Evolutionary conservation across 257 asterid genomes (phyloP).

Genomic region (Verbascum thapsus): DNA sequence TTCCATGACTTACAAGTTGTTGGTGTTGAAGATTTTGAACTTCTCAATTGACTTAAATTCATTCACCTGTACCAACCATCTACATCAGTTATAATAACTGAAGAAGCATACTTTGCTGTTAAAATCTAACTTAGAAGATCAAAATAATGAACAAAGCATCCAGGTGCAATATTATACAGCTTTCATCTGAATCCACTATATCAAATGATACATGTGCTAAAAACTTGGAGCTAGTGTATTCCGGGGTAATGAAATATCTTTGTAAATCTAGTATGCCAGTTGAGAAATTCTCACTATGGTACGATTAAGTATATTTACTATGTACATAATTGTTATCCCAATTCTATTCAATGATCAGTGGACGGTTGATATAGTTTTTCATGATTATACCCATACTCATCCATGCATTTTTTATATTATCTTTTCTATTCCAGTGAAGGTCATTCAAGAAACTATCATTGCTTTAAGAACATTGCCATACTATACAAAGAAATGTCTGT

Average conservation of each 20-base stretch:
- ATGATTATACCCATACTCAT: too few species aligned
- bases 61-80: constrained; percentile 57
- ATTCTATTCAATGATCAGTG: too few species aligned
- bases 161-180: constrained; percentile 14
- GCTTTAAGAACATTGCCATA: too few species aligned
- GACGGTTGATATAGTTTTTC: too few species aligned
- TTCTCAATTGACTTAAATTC: constrained; percentile 97
- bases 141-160: not conserved
- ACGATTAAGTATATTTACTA: too few species aligned
- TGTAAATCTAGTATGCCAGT: too few species aligned
- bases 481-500: too few species aligned
- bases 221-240: not conserved
- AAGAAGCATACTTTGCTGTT: constrained; percentile 12
- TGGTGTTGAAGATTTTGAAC: constrained; percentile 98
- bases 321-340: too few species aligned
- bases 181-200: constrained; percentile 8
- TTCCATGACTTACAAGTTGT: constrained; percentile 77
- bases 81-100: constrained; percentile 19
- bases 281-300: too few species aligned
- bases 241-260: not conserved
- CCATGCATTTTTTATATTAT: too few species aligned
- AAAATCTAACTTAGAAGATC: constrained; percentile 16
- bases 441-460: too few species aligned
- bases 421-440: too few species aligned
- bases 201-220: constrained; percentile 9